phyloP scores from a whole-genome alignment of 2,329 filamentous ascomycete genomes.

The Aspergillus glaucus region DNA sequence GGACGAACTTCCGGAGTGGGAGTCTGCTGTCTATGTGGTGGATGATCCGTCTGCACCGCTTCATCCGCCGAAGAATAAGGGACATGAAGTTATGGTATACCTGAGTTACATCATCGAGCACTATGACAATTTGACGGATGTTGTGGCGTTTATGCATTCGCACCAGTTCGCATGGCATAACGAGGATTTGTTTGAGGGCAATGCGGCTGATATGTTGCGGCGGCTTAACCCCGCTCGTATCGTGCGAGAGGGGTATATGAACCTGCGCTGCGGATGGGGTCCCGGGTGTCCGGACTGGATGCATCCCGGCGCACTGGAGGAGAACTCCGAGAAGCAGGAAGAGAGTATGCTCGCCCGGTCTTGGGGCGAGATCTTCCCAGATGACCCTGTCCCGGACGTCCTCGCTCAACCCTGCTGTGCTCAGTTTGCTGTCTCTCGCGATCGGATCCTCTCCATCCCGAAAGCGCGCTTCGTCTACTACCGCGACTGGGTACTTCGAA shows the following conservation, averaged over 20 bases:
- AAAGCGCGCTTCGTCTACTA: conserved; percentile 51
- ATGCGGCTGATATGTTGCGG: conserved; percentile 46
- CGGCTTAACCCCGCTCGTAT: conserved; percentile 49
- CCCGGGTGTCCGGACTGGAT: conserved; percentile 57
- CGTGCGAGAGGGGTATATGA: conserved; percentile 51
- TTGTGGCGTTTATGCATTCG: conserved; percentile 56
- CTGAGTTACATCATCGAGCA: conserved; percentile 58
- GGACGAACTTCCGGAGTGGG: conserved; percentile 44
- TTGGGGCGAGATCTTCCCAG: conserved; percentile 44
- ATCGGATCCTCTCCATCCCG: conserved; percentile 51
- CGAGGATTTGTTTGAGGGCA: conserved; percentile 47
- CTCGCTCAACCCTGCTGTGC: conserved; percentile 59
- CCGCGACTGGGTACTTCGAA: conserved; percentile 56
- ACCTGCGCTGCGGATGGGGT: conserved; percentile 53
- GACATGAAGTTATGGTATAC: conserved; percentile 58
- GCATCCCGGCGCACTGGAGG: conserved; percentile 38
- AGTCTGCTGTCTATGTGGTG: conserved; percentile 46
- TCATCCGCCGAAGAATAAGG: conserved; percentile 54
- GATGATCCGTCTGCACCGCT: conserved; percentile 46
- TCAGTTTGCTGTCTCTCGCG: conserved; percentile 56
- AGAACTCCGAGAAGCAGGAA: conserved; percentile 41
- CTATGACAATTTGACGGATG: conserved; percentile 54
- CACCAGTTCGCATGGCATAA: conserved; percentile 56
- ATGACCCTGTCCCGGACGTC: conserved; percentile 40
- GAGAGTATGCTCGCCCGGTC: conserved; percentile 41